Evolutionary conservation across 148 eudicot species (phyloP).

Genomic region (Diospyros kaki): DNA sequence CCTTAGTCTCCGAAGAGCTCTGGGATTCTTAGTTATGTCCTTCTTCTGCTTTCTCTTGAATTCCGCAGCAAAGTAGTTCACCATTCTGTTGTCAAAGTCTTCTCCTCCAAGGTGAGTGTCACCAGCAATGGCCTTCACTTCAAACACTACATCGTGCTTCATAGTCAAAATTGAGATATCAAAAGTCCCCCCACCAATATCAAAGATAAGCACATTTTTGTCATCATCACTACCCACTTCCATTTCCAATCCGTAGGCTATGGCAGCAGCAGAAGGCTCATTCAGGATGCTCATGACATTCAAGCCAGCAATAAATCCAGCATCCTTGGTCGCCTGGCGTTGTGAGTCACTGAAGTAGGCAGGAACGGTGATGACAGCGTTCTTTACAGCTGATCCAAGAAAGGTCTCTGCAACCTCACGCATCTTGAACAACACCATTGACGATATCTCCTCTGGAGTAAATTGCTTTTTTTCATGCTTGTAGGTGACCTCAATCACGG

Average conservation of each 20-base stretch:
- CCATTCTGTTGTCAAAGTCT: conserved; percentile 37
- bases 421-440: conserved; percentile 35
- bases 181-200: conserved; percentile 42
- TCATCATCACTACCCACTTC: conserved; percentile 25
- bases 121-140: conserved; percentile 33
- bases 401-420: conserved; percentile 43
- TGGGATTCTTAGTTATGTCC: conserved; percentile 42
- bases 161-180: conserved; percentile 40
- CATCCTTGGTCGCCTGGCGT: conserved; percentile 44
- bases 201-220: conserved; percentile 37
- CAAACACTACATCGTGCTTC: conserved; percentile 33
- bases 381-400: conserved; percentile 36
- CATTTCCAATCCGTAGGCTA: conserved; percentile 40
- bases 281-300: conserved; percentile 41
- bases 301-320: conserved; percentile 36
- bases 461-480: conserved; percentile 36
- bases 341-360: conserved; percentile 44
- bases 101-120: conserved; percentile 45
- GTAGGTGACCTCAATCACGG: conserved; percentile 33
- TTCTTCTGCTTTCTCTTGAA: conserved; percentile 40
- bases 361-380: conserved; percentile 42
- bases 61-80: conserved; percentile 37
- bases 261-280: conserved; percentile 44
- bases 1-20: conserved; percentile 39
- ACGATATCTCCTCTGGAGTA: conserved; percentile 39